Evolutionary conservation across 176 grass and related monocot species (phyloP), one percentile per base, ranked within the genome.

Genomic region (Carex kokanica): DNA sequence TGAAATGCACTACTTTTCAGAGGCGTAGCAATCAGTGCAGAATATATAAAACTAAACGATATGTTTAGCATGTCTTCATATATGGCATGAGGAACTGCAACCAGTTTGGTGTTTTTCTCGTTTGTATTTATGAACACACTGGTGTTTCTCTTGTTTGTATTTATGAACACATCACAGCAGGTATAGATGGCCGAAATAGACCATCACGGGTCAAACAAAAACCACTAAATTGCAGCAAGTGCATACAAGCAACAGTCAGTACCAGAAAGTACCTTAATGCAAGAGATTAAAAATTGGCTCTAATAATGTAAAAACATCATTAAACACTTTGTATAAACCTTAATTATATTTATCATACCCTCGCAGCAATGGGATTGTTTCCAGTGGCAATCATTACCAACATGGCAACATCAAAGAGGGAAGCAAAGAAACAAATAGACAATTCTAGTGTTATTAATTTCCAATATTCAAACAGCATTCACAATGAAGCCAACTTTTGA

Each of bases 401-500:
- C 36, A 71, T 17, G 83, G 52, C 18, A 64, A 77, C 36, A 71
- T 17, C 85, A 60, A 56, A 63, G 86, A 71, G 80, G 78, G 27
- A 4, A 63, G 15, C 62, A 85, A 77, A 68, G 45, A 78, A 69
- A 81, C 25, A 41, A 27, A 20, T 43, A 77, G 27, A 16, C 7
- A 58, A 14, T 13, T 74, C 29, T 63, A 40, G 72, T 68, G 57
- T 75, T 75, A 82, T 27, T 85, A 67, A 83, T 67, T 86, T 79
- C 85, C 78, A 85, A 63, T 43, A 83, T 68, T 87, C 87, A 86
- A 71, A 85, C 55, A 49, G 62, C 90, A 67, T 89, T 89, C 60
- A 91, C 40, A 53, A 43, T 58, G 51, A 74, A 84, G 7, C 54
- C 66, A 81, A 86, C 81, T 81, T 90, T 91, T 64, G 51, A 73